A percentile compares a stretch with the other conserved stretches of the same genome.
Evolutionary conservation across 176 grass and related monocot species (phyloP).

Genomic region (Rhynchospora tenuis): DNA sequence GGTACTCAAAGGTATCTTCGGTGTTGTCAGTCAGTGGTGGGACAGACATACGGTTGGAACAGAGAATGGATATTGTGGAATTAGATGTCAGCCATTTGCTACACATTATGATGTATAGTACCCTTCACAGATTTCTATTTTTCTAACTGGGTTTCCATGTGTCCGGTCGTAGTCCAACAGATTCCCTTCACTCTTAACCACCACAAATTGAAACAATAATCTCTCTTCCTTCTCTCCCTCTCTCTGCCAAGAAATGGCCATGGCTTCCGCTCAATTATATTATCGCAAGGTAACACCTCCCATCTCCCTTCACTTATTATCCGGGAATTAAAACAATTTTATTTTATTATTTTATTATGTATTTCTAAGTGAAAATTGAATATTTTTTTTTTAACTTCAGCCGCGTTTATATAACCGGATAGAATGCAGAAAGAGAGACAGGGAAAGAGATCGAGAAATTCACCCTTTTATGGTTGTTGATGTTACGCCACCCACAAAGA

Average conservation of each 20-base stretch:
- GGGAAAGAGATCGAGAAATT: constrained; percentile 49
- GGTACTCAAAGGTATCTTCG: not conserved
- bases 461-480: constrained; percentile 87
- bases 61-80: too few species aligned
- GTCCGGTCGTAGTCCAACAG: not conserved
- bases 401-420: constrained; percentile 36
- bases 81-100: not conserved
- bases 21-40: not conserved
- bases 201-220: constrained; percentile 8
- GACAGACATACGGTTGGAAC: too few species aligned
- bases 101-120: not conserved
- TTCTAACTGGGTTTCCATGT: not conserved
- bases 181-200: constrained; percentile 7
- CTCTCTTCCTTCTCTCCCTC: not conserved
- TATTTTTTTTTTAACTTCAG: not conserved
- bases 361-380: not conserved
- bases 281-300: constrained; percentile 45
- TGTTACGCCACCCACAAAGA: constrained; percentile 77
- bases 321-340: not conserved
- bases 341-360: not conserved
- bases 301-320: not conserved
- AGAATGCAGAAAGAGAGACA: constrained; percentile 79
- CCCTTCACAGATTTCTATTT: not conserved
- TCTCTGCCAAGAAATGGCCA: constrained; percentile 40
- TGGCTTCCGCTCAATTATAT: constrained; percentile 51